Evolutionary conservation across 345 rosid species (phyloP).

Genomic region (Boechera stricta): DNA sequence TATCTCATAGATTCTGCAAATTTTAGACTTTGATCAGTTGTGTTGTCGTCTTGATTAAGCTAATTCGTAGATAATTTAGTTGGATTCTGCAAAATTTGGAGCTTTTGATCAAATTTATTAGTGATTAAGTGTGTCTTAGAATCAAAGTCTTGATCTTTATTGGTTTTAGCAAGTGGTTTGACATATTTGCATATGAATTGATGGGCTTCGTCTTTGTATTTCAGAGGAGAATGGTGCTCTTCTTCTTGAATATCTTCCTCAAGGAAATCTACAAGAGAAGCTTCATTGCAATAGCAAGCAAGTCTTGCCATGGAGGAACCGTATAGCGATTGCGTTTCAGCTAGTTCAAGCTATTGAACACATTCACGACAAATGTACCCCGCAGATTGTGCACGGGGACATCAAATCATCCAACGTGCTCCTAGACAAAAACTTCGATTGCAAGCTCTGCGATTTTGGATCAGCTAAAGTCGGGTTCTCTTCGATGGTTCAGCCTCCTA

Average conservation of each 20-base stretch:
- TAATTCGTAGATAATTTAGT: not conserved
- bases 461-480: slow-evolving; percentile 89
- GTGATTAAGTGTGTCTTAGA: slow-evolving; percentile 44
- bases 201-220: not conserved
- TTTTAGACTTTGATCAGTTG: slow-evolving; percentile 42
- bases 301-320: slow-evolving; percentile 67
- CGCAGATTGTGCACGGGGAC: slow-evolving; percentile 80
- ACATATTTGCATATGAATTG: not conserved
- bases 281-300: slow-evolving; percentile 48
- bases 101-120: not conserved
- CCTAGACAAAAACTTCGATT: slow-evolving; percentile 60
- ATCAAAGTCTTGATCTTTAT: slow-evolving; percentile 6
- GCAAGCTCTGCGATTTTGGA: slow-evolving; percentile 93
- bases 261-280: slow-evolving; percentile 74
- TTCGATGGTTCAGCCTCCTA: slow-evolving; percentile 56
- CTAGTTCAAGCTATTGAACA: slow-evolving; percentile 72
- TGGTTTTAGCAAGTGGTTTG: not conserved
- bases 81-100: not conserved
- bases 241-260: slow-evolving; percentile 69
- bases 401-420: slow-evolving; percentile 80
- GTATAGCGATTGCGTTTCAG: slow-evolving; percentile 66
- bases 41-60: slow-evolving; percentile 35
- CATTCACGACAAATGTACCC: slow-evolving; percentile 69
- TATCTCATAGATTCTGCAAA: slow-evolving; percentile 41
- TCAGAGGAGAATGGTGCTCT: slow-evolving; percentile 69